Conservation (phyloP, 176 grass and related monocot species). For the Areca catechu region DNA sequence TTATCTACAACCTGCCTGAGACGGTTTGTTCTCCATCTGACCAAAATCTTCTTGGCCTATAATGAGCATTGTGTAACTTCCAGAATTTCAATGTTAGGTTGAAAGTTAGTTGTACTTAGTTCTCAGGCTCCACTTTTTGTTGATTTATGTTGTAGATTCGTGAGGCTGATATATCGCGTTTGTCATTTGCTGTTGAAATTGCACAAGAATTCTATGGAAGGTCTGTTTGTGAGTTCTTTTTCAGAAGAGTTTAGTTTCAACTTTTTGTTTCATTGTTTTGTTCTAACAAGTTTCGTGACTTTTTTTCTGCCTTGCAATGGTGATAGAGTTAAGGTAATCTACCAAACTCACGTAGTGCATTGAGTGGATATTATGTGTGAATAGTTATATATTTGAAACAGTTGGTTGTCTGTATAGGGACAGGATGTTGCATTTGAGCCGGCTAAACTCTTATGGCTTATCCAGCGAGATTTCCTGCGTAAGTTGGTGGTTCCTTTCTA, state of each 20-base stretch:
- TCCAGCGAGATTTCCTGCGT: constrained; percentile 91
- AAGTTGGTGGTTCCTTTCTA: constrained; percentile 28
- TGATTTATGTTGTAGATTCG: constrained; percentile 54
- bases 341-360: neutral
- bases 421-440: constrained; percentile 94
- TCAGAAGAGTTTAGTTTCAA: neutral
- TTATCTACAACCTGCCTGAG: constrained; percentile 95
- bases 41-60: neutral
- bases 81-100: no score
- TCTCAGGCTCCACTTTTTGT: constrained; percentile 4
- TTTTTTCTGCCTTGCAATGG: constrained; percentile 15
- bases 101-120: no score
- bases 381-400: neutral
- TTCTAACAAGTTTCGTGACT: constrained; percentile 1
- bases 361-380: neutral
- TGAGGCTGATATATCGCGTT: constrained; percentile 83
- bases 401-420: constrained; percentile 35
- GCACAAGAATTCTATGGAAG: constrained; percentile 97
- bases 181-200: constrained; percentile 95
- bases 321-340: constrained; percentile 88
- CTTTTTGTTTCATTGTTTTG: no score
- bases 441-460: constrained; percentile 94
- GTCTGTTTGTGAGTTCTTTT: constrained; percentile 25
- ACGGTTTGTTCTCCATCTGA: constrained; percentile 43
- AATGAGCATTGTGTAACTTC: neutral